Conservation (phyloP, 192 early-diverging fungal species). For the Coemansia sp. region DNA sequence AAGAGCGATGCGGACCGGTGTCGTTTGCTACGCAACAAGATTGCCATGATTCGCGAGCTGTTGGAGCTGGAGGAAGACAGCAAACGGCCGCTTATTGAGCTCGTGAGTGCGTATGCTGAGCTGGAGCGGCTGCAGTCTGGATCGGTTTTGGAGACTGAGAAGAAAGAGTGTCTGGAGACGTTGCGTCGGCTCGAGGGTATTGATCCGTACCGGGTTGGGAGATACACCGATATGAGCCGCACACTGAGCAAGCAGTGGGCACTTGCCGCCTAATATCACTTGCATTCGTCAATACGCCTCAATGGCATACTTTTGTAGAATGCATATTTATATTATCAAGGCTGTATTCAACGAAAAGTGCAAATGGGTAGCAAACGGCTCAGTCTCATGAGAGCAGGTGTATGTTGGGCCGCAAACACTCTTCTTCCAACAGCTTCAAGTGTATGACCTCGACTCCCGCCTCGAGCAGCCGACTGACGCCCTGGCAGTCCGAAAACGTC, state of each 20-base stretch:
- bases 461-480: conserved; percentile 66
- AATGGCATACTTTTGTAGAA: no score
- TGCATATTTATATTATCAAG: no score
- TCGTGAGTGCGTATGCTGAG: conserved; percentile 25
- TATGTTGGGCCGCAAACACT: conserved; percentile 72
- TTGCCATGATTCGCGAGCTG: conserved; percentile 47
- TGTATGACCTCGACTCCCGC: conserved; percentile 76
- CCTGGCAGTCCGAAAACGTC: conserved; percentile 81
- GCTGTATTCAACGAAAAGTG: not conserved
- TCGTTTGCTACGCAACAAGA: conserved; percentile 21
- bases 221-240: conserved; percentile 30
- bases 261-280: not conserved
- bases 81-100: conserved; percentile 40
- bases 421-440: conserved; percentile 73
- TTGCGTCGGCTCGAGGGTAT: conserved; percentile 21
- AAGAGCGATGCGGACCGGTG: conserved; percentile 26
- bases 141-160: conserved; percentile 15
- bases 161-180: conserved; percentile 22
- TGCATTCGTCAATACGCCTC: no score
- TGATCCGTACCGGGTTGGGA: conserved; percentile 34
- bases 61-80: conserved; percentile 53
- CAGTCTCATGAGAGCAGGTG: conserved; percentile 52
- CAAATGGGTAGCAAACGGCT: not conserved
- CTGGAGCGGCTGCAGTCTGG: conserved; percentile 21
- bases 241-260: conserved; percentile 30